Base-by-base conservation (phyloP, 2,329 filamentous ascomycete genomes). In the Hymenoscyphus linearis region DNA sequence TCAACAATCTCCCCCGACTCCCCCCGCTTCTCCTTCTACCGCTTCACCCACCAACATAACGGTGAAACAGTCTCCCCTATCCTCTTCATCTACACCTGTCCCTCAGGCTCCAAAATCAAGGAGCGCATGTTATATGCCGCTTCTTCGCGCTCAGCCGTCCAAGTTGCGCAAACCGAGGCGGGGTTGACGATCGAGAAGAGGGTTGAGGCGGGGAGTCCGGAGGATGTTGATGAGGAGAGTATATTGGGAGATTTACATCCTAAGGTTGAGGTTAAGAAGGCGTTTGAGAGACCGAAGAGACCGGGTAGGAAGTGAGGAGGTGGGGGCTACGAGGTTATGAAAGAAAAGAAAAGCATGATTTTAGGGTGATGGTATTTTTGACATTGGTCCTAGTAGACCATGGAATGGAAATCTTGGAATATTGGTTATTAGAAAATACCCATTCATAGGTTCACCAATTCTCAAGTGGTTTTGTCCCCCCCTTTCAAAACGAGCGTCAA, bases 41-140 rank as follows among this genome's bases (percentile, higher is more conserved):
- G 86, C 31, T 89, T 86, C 73, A 77, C 75, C 13, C 82, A 88
- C 70, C 81, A 81, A 50, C 76, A 85, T 64, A 76, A 78, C 35
- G 84, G 84, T 25, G 65, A 71, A 53, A 75, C 81, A 62, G 77
- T 79, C 58, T 81, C 79, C 60, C 84, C 86, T 2, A 78, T 93
- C 55, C 79, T 93, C 5, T 95, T 95, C 77, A 85, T 95, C 72
- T 93, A 92, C 76, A 93, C 90, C 5, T 92, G 89, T 73, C 91
- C 91, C 0, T 78, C 83, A 0, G 85, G 81, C 58, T 90, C 86
- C 76, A 78, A 83, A 58, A 89, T 95, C 77, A 93, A 91, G 77
- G 88, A 89, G 76, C 82, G 90, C 65, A 96, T 96, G 91, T 76
- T 95, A 71, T 95, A 95, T 73, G 89, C 90, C 36, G 77, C 87